Conservation (phyloP, 371 early-diverging fungal genomes). For the Mucor saturninus region DNA sequence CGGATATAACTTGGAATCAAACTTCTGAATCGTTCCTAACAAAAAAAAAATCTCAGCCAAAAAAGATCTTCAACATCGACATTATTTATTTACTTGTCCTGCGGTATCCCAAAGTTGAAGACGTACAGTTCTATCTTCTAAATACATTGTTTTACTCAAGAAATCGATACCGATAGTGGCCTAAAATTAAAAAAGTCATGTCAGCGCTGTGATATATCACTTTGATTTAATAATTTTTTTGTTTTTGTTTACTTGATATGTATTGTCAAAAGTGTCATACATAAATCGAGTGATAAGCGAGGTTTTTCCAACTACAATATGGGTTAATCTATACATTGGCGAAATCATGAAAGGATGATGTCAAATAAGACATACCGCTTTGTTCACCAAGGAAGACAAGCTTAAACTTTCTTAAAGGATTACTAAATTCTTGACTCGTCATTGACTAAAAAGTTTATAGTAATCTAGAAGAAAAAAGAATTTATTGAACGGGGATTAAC, state of each 20-base stretch:
- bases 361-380: conserved; percentile 70
- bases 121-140: conserved; percentile 94
- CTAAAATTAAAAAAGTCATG: conserved; percentile 35
- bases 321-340: background rate
- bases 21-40: conserved; percentile 90
- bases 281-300: conserved; percentile 97
- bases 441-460: conserved; percentile 20
- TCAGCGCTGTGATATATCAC: no score
- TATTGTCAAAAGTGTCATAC: conserved; percentile 97
- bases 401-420: conserved; percentile 88
- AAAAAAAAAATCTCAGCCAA: conserved; percentile 1
- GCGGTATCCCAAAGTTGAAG: conserved; percentile 99
- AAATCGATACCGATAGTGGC: conserved; percentile 99
- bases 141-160: conserved; percentile 96
- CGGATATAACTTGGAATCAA: conserved; percentile 98
- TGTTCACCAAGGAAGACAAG: conserved; percentile 96
- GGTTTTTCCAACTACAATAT: conserved; percentile 91
- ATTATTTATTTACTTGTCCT: conserved; percentile 80
- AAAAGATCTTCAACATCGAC: background rate
- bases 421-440: conserved; percentile 52
- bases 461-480: conserved; percentile 22
- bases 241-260: conserved; percentile 76
- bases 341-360: background rate
- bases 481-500: conserved; percentile 6
- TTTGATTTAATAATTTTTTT: background rate